Base-by-base conservation (phyloP, 495 filamentous ascomycete genomes). In the Tuber microsphaerosporum region DNA sequence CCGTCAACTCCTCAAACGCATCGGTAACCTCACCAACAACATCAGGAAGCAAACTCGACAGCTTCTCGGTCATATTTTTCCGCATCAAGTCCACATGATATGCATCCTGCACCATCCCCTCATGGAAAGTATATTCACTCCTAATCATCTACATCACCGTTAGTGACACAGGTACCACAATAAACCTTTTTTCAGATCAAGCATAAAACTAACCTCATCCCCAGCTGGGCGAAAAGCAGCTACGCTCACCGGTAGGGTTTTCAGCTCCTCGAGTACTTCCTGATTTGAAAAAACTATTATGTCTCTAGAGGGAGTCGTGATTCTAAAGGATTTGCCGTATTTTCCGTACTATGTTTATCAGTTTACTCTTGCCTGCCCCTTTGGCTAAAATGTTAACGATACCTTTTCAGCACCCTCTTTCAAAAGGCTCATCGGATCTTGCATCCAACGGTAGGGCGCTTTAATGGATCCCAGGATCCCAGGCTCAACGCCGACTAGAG, bases 301-400 rank as follows among this genome's bases (percentile, higher is more conserved):
- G 41, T 71, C 75, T 22, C 70, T 70, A 34, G 3, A 1, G 1
- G 45, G 68, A 22, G 34, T 42, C 4, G 69, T 31, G n/a, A 80
- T 73, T 42, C 75, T 78, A 44, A 78, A 80, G 1, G 78, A 34
- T 69, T 71, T 71, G 22, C 68, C 44, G 17, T 48, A 72, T 2
- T 68, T 43, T 2, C 76, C 76, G 22, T 75, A 75, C 46, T 48
- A 48, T 8, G 1, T 48, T 22, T 22, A 22, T 48, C 20, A 48
- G 19, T 20, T 20, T 9, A 9, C 0, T 14, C 16, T 16, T 45
- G 12, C 14, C 4, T 45, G 17, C 3, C 19, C 14, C 17, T 45
- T 45, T 17, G 1, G 12, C 3, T 48, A 48, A 9, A 48, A 2
- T 22, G 1, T 7, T 9, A 8, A 22, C 8, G 7, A 2, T 48